Conservation (phyloP, 257 asterid genomes). For the Capsicum chinense region DNA sequence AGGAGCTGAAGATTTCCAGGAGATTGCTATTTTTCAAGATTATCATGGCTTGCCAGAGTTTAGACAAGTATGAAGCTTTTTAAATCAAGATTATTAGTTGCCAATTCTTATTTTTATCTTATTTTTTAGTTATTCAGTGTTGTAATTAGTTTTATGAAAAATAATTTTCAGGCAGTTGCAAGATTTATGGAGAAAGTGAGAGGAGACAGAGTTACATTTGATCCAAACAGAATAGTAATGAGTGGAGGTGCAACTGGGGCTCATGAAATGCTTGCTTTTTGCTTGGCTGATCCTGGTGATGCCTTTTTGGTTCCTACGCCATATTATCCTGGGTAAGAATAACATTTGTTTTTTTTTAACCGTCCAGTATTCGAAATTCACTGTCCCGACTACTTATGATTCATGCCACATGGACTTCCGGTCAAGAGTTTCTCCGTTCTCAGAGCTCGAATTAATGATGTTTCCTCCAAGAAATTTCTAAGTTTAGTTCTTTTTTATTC, state of each 20-base stretch:
- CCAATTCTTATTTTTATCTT: not conserved
- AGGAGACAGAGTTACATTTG: slow-evolving; percentile 67
- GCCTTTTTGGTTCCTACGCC: slow-evolving; percentile 87
- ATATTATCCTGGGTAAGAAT: slow-evolving; percentile 79
- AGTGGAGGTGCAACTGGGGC: slow-evolving; percentile 96
- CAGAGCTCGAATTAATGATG: not conserved
- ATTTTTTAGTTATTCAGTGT: not conserved
- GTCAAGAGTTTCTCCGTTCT: not conserved
- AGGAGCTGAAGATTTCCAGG: slow-evolving; percentile 57
- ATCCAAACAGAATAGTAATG: slow-evolving; percentile 77
- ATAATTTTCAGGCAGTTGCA: slow-evolving; percentile 70
- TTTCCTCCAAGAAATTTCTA: no score
- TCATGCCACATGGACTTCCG: not conserved
- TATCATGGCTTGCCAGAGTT: slow-evolving; percentile 82
- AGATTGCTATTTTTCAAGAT: slow-evolving; percentile 67
- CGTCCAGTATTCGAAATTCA: not conserved
- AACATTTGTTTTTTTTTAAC: not conserved
- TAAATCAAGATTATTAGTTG: not conserved
- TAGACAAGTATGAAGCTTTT: slow-evolving; percentile 57
- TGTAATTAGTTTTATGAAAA: not conserved
- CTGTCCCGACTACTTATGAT: not conserved
- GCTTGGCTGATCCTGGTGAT: slow-evolving; percentile 87
- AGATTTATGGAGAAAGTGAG: slow-evolving; percentile 82
- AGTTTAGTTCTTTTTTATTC: not conserved
- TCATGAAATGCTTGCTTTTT: slow-evolving; percentile 78